Conservation (phyloP, 1,284 basidiomycete species). For the Leccinum pachyderme region DNA sequence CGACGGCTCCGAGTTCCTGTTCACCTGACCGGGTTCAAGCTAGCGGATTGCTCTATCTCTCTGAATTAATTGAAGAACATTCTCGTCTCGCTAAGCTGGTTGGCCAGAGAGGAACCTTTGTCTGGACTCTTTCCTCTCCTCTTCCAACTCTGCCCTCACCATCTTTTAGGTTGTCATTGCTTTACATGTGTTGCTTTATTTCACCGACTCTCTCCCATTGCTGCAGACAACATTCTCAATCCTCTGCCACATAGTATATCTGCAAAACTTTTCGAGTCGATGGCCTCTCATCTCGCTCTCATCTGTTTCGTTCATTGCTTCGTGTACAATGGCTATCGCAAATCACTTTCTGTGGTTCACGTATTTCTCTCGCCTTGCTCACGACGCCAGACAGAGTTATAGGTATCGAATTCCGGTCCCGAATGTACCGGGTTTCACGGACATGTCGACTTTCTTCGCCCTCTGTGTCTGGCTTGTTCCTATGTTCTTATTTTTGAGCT, state of each 20-base stretch:
- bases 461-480: constrained; percentile 92
- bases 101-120: constrained; percentile 83
- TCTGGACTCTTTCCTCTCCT: constrained; percentile 42
- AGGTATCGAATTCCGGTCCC: constrained; percentile 43
- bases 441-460: constrained; percentile 91
- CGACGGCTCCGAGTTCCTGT: background rate
- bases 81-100: constrained; percentile 74
- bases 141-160: constrained; percentile 3
- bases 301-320: constrained; percentile 78
- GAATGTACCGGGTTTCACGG: constrained; percentile 68
- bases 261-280: constrained; percentile 82
- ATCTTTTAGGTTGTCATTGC: constrained; percentile 64
- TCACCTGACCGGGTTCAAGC: constrained; percentile 47
- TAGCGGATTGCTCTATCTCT: constrained; percentile 88
- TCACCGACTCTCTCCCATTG: constrained; percentile 78
- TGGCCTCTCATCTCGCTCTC: constrained; percentile 92
- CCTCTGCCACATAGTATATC: constrained; percentile 81
- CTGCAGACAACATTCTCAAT: constrained; percentile 76
- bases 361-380: constrained; percentile 76
- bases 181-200: constrained; percentile 75
- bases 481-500: constrained; percentile 86
- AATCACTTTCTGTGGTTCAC: constrained; percentile 97
- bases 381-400: constrained; percentile 43
- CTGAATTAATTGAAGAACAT: constrained; percentile 93
- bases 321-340: constrained; percentile 76